These are phyloP conservation scores for Spathaspora arborariae DNA, from an alignment of 805 yeast species.

Conservation along the genomic window DNA sequence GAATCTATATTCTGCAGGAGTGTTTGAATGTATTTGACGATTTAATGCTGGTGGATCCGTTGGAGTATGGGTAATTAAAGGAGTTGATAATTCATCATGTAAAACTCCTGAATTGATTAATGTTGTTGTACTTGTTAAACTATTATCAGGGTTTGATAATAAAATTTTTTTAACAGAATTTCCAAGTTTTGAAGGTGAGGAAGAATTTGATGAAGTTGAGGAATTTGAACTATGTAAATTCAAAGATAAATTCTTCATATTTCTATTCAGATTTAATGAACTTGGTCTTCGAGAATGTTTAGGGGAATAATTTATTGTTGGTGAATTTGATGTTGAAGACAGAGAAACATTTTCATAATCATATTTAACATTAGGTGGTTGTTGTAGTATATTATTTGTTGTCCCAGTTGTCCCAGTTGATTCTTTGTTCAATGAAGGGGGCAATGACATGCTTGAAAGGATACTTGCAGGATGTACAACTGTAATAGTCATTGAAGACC, in stretches of 20 bases:
- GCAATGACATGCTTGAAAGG: neutral
- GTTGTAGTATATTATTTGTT: slow-evolving; percentile 1
- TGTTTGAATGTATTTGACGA: slow-evolving; percentile 3
- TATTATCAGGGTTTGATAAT: slow-evolving; percentile 1
- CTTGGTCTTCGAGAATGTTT: slow-evolving; percentile 31
- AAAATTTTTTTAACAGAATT: neutral
- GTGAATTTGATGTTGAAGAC: slow-evolving; percentile 1
- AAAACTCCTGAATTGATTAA: slow-evolving; percentile 5
- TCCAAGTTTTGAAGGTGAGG: slow-evolving; percentile 5
- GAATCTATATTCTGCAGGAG: neutral
- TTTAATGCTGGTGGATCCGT: slow-evolving; percentile 12
- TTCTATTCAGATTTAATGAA: slow-evolving; percentile 26
- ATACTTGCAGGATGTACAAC: neutral
- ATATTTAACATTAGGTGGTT: slow-evolving; percentile 1
- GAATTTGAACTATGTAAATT: slow-evolving; percentile 15
- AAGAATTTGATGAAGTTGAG: slow-evolving; percentile 1
- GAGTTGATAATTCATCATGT: slow-evolving; percentile 10
- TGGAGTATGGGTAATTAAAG: slow-evolving; percentile 11
- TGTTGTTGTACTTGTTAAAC: slow-evolving; percentile 5
- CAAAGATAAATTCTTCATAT: slow-evolving; percentile 36
- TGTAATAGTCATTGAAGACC: neutral
- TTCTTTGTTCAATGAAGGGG: neutral
- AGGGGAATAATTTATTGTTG: slow-evolving; percentile 32
- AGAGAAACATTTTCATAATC: slow-evolving; percentile 1
- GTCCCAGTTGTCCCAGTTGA: neutral